Base-by-base conservation (phyloP, 768 basidiomycete species). In the Mycena haematopus region DNA sequence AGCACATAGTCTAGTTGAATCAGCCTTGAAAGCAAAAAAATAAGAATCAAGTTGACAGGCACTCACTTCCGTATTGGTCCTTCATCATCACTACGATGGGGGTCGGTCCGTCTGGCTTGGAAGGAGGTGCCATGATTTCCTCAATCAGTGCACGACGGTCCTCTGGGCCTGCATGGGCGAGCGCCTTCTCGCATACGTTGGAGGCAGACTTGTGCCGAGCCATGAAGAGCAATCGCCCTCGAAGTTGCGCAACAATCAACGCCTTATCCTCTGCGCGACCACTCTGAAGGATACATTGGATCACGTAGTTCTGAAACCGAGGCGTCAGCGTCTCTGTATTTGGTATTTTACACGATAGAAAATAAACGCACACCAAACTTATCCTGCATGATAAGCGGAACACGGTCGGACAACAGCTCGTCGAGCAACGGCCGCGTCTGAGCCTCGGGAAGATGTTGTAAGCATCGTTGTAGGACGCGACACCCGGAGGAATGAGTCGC, bases 121-220 rank as follows among this genome's bases (percentile, higher is more conserved):
- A 35, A 44, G 65, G 21, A n/a, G 66, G 77, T 2, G 78, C 74
- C 78, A 96, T 84, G 58, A 98, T 86, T 74, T 97, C 96, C 27
- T 93, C 87, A 61, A 98, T 86, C 45, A 98, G 78, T 36, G 75
- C 73, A 10, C 83, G 84, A 47, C 93, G 88, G 63, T 83, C 88
- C 11, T 89, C 87, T 0, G 80, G 35, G 56, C 86, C 83, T 0
- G 91, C 86, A 35, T 82, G 86, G 29, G 87, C 74, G 36, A 96
- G 82, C 6, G 93, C 94, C 75, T 94, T 95, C 77, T 96, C 96
- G 74, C 91, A 92, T 21, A 98, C 96, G 70, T 99, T 99, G 6
- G 95, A 97, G 6, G 94, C 95, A 70, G 93, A 96, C 73, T 96
- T 96, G 73, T 94, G 93, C 55, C 88, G 85, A 1, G 93, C 85